phyloP scores from a whole-genome alignment of 352 stramenopile species.

The Phytophthora rubi region DNA sequence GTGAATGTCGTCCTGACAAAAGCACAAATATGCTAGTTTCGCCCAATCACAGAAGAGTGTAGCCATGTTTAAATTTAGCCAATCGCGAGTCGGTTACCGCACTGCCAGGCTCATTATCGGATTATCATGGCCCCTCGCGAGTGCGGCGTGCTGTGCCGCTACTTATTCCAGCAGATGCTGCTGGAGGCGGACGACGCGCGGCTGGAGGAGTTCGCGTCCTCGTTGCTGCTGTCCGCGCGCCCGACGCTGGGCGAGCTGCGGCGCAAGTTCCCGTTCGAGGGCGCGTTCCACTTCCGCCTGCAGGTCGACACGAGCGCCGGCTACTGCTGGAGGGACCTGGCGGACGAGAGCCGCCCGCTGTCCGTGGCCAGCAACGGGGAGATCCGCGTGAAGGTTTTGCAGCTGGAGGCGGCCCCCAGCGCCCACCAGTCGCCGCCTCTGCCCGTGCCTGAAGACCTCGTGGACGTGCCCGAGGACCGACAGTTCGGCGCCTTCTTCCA shows the following conservation, averaged over 20 bases:
- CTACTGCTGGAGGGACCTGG: constrained; percentile 86
- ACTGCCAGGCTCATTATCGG: too few relatives aligned
- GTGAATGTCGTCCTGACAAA: too few relatives aligned
- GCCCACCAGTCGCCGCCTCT: constrained; percentile 7
- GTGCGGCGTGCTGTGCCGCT: constrained; percentile 74
- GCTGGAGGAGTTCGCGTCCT: constrained; percentile 61
- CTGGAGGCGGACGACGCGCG: constrained; percentile 48
- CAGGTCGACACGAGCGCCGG: constrained; percentile 42
- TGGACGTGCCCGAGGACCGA: constrained; percentile 74
- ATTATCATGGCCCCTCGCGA: constrained; percentile 3
- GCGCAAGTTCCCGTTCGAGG: constrained; percentile 80
- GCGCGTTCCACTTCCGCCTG: constrained; percentile 80
- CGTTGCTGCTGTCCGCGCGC: constrained; percentile 65
- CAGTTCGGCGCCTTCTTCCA: constrained; percentile 75
- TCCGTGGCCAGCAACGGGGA: constrained; percentile 46
- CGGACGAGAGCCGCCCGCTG: constrained; percentile 51
- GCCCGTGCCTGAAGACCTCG: constrained; percentile 28
- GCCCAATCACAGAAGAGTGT: too few relatives aligned
- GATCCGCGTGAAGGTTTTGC: constrained; percentile 80
- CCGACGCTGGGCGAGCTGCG: constrained; percentile 71
- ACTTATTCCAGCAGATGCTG: constrained; percentile 86
- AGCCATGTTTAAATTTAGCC: too few relatives aligned
- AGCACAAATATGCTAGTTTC: too few relatives aligned
- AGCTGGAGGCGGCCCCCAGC: constrained; percentile 44
- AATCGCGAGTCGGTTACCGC: too few relatives aligned